Evolutionary conservation across 768 basidiomycete genomes (phyloP).

Genomic region (Psilocybe subaeruginosa): DNA sequence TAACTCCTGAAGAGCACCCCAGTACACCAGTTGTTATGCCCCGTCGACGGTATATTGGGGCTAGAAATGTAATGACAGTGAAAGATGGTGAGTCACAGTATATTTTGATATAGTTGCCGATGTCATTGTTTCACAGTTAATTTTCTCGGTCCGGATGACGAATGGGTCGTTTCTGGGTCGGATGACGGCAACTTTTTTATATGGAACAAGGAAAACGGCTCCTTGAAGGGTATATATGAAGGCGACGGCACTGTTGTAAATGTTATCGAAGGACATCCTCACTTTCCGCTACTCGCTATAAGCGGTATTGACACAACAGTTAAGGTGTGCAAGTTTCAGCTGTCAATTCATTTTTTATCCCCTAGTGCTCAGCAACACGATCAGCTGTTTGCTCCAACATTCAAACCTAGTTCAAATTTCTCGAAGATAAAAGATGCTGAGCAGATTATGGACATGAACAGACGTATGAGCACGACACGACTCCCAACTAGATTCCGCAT

Average conservation of each 20-base stretch:
- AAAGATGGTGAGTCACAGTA: constrained; percentile 68
- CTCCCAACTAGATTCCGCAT: constrained; percentile 26
- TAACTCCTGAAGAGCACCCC: neutral
- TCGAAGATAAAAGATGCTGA: constrained; percentile 57
- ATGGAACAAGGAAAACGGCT: constrained; percentile 73
- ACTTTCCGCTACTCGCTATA: constrained; percentile 79
- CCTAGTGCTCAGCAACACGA: neutral
- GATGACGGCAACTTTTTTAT: constrained; percentile 90
- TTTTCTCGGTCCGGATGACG: constrained; percentile 78
- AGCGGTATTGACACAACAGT: constrained; percentile 87
- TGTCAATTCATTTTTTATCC: neutral
- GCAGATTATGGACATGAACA: constrained; percentile 61
- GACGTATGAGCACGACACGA: constrained; percentile 34
- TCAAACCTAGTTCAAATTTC: constrained; percentile 43
- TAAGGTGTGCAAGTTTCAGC: constrained; percentile 52
- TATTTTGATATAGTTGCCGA: neutral
- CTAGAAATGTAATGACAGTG: constrained; percentile 79
- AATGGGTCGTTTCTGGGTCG: constrained; percentile 81
- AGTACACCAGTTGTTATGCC: constrained; percentile 36
- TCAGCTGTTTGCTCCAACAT: constrained; percentile 69
- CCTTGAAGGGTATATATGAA: constrained; percentile 77
- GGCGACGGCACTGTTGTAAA: constrained; percentile 85
- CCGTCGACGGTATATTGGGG: constrained; percentile 63
- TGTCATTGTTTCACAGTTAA: constrained; percentile 55
- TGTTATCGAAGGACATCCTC: constrained; percentile 83